Percentiles rank a stretch among this genome's conserved stretches.
phyloP scores from a whole-genome alignment of 2,329 filamentous ascomycete genomes.

The Thelonectria rubi region DNA sequence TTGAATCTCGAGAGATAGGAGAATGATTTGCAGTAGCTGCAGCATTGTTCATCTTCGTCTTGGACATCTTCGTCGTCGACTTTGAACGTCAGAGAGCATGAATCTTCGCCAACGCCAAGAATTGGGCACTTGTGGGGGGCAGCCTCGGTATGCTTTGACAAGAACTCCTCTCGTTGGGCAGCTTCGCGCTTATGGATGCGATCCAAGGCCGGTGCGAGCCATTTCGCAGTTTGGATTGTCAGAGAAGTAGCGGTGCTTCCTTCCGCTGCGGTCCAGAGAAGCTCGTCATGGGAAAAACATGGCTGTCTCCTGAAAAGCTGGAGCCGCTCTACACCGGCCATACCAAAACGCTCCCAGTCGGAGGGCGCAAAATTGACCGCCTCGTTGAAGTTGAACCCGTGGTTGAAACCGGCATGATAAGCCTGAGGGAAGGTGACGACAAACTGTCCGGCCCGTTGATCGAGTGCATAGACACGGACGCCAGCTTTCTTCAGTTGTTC shows the following conservation, averaged over 20 bases:
- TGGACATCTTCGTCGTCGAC: constrained; percentile 78
- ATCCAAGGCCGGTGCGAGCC: constrained; percentile 88
- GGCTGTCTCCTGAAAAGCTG: constrained; percentile 90
- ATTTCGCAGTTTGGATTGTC: constrained; percentile 90
- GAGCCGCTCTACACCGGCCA: constrained; percentile 84
- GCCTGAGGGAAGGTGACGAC: constrained; percentile 97
- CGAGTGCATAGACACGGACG: constrained; percentile 92
- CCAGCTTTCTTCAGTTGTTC: constrained; percentile 93
- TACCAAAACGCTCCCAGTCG: constrained; percentile 95
- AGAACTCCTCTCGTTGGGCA: constrained; percentile 72
- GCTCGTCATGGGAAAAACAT: constrained; percentile 96
- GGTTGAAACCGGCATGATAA: constrained; percentile 98
- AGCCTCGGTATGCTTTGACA: constrained; percentile 68
- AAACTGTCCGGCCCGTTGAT: constrained; percentile 94
- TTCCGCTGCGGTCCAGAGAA: constrained; percentile 89
- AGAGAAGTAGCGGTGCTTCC: constrained; percentile 71
- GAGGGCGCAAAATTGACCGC: constrained; percentile 96
- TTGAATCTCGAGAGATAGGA: constrained; percentile 90
- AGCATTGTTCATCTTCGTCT: constrained; percentile 96
- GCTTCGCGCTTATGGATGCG: constrained; percentile 80
- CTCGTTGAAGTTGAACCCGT: constrained; percentile 99
- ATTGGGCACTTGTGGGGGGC: constrained; percentile 62
- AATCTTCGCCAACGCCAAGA: constrained; percentile 55
- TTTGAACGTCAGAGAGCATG: constrained; percentile 69
- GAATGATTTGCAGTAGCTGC: constrained; percentile 90